Base-by-base conservation (phyloP, 495 filamentous ascomycete genomes). In the Stereocaulon alpinum region DNA sequence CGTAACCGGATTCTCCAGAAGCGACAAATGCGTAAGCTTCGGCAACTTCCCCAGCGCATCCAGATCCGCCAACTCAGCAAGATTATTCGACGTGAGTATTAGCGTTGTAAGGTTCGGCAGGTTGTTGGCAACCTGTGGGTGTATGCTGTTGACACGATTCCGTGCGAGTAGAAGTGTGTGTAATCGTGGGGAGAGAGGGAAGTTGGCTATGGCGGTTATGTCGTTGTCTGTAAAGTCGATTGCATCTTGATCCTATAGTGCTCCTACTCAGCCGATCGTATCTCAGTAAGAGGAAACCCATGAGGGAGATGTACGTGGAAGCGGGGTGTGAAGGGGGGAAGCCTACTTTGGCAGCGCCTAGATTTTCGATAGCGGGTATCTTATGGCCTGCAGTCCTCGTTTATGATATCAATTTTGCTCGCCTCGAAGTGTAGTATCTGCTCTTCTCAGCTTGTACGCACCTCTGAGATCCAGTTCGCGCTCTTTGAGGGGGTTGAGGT, bases 191-290 rank as follows among this genome's bases (percentile, higher is more conserved):
- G 86, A 91, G 56, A 93, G 82, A n/a, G 93, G 93, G 75, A 99
- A 95, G 76, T 96, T 97, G 56, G 82, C 83, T 55, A 99, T 80
- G 40, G 83, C 74, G 54, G 86, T 82, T 69, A 99, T 89, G 72
- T 97, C 91, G 72, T 99, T 99, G 75, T 99, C 93, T 67, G 94
- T 96, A 67, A 99, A 84, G 73, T 99, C 93, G 75, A 99, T 94
- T 50, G 86, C 82, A 76, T 97, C 93, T 80, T 95, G 90, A 61
- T 85, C 80, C 80, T 86, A 67, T 14, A 48, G 37, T 22, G 34
- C 27, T 29, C 45, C 53, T 58, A 30, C 14, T 59, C 56, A 59
- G 55, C 61, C 30, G 17, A 17, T 37, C 41, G 48, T 18, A 20
- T 42, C 44, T 55, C 40, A 18, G 18, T 57, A 51, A 9, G 34